These are phyloP conservation scores for Rosa hybrid DNA, from an alignment of 331 rosid genomes.

Conservation along the genomic window DNA sequence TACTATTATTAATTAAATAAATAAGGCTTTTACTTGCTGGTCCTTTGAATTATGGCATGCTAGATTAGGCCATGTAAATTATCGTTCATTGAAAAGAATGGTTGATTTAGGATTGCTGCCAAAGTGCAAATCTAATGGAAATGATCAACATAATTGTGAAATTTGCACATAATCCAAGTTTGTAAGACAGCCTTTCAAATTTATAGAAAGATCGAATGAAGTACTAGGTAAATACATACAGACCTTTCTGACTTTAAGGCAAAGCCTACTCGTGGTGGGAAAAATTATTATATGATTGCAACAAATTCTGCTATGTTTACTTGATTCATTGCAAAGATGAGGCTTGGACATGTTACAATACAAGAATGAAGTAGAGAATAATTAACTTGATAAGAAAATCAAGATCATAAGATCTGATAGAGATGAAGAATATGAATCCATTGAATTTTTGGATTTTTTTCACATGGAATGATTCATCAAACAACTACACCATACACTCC, in stretches of 20 bases:
- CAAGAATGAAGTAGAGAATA: not conserved
- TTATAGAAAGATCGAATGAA: not conserved
- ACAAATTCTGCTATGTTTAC: not conserved
- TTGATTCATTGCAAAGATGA: slow-evolving; percentile 1
- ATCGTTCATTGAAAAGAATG: too few species aligned
- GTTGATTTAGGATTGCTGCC: too few species aligned
- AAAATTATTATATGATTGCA: not conserved
- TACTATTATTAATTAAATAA: too few species aligned
- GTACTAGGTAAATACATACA: not conserved
- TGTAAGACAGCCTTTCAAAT: not conserved
- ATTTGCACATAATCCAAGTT: not conserved
- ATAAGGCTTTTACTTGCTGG: too few species aligned
- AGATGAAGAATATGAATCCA: not conserved
- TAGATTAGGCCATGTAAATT: too few species aligned
- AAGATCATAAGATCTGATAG: not conserved
- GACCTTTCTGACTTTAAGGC: not conserved
- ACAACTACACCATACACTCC: not conserved
- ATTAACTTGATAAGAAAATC: not conserved
- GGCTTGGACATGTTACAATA: not conserved
- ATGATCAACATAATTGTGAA: not conserved
- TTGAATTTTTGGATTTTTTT: not conserved
- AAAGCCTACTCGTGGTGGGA: not conserved
- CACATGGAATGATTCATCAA: not conserved
- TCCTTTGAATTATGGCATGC: too few species aligned
- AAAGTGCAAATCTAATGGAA: too few species aligned